Evolutionary conservation across 2,329 filamentous ascomycete species (phyloP), one percentile per base, ranked within the genome.

Genomic region (Passalora sequoiae): DNA sequence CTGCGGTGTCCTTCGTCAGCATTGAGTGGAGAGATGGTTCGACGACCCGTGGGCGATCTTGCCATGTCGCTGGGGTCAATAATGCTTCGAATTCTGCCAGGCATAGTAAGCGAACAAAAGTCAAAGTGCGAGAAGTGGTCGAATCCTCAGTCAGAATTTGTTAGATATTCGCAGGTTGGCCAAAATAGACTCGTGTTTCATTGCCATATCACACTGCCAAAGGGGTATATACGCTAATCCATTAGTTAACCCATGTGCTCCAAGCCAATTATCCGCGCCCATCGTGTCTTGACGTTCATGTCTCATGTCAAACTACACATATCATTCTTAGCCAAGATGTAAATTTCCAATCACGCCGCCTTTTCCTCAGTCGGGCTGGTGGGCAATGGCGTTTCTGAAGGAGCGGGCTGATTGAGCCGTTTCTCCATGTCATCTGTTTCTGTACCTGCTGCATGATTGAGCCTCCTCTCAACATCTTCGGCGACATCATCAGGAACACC

Each of bases 321-420:
- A 21, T 28, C 38, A 40, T 29, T 40, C 38, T 40, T n/a, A 21
- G 25, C 38, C 25, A 22, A 30, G 10, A 9, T 8, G 32, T 13
- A 38, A 19, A 6, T 9, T 16, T 22, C 22, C 2, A 36, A n/a
- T 28, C 33, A 43, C 10, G 15, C 24, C 29, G 12, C 30, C 10
- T 35, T 37, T 22, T 44, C 28, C 3, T 31, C 42, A n/a, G 29
- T 20, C 10, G 9, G 8, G 6, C 28, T 24, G 6, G n/a, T 13
- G 2, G 57, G 56, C 22, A 56, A 24, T 8, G 57, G 55, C 3
- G 56, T 51, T 27, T 59, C 38, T 2, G 51, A 46, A 1, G 56
- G 54, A 40, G 57, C 43, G 7, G 57, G 50, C 44, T 56, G 54
- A 17, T 54, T 54, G 4, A 59, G 49, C 16, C 33, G 40, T 15